Base-by-base conservation (phyloP, 177 flowering plant genomes). In the Vitis hybrid region DNA sequence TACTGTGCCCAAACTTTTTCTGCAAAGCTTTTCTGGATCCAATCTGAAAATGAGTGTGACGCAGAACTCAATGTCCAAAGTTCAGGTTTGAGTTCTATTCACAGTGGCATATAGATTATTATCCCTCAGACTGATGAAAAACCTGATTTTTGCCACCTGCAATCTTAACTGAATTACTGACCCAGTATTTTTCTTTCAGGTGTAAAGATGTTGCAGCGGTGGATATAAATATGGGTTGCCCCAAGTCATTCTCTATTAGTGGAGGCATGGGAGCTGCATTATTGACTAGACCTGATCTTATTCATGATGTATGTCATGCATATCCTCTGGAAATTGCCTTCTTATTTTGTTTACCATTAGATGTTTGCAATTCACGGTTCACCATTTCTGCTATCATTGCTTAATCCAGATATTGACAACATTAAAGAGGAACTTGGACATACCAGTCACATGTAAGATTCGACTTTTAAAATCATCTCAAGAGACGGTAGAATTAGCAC, bases 251-350 rank as follows among this genome's bases (percentile, higher is more conserved):
- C 77, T 94, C 97, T 78, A 66, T 90, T 13, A 87, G 91, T 81
- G 98, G 99, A 69, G 98, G 99, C 77, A 94, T 92, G 97, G 99
- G 99, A 69, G 97, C 99, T 76, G 97, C 98, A 16, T 72, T 94
- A 59, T 78, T 94, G 82, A 14, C 79, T 55, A 93, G 91, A 67
- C 99, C 99, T 26, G 94, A 91, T 60, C 90, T 93, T 50, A 94
- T 92, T 81, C 93, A 90, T 76, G 98, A 94, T 93, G 98, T 94
- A 87, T 66, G 82, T 18, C 11, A 51, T 71, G 11, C 55, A 15
- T 12, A 58, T 64, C 31, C 16, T 49, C 45, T 39, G 45, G 45
- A 5, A 39, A 26, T 26, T 26, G 29, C 3, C 0, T 26, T 26
- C 29, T 26, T 26, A 26, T 26, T 26, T 26, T 2, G 29, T 26